These are phyloP conservation scores for Lentinula novae-zelandiae DNA, from an alignment of 1,284 basidiomycete genomes.

Conservation along the genomic window DNA sequence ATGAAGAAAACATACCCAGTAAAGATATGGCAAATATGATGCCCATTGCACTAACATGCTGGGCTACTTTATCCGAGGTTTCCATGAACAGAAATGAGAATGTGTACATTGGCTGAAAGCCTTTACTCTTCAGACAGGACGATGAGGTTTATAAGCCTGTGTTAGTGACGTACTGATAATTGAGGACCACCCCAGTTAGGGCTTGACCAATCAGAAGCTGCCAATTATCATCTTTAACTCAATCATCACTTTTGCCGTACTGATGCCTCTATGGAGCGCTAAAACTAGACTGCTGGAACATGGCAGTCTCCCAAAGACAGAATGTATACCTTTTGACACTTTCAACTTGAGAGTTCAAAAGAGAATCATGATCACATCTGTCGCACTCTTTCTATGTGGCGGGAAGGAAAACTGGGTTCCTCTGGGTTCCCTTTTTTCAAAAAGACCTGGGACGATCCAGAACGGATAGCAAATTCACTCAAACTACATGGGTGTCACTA, in stretches of 20 bases:
- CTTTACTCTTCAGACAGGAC: not conserved
- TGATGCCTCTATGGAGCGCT: too few species aligned
- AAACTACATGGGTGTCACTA: too few species aligned
- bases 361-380: too few species aligned
- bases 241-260: not conserved
- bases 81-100: not conserved
- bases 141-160: not conserved
- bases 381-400: too few species aligned
- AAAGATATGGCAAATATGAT: constrained; percentile 41
- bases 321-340: too few species aligned
- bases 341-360: too few species aligned
- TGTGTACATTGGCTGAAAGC: not conserved
- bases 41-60: constrained; percentile 29
- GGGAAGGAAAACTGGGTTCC: too few species aligned
- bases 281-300: too few species aligned
- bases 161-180: not conserved
- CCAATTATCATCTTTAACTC: not conserved
- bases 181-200: not conserved
- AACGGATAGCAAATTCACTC: too few species aligned
- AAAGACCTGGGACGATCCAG: too few species aligned
- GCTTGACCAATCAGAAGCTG: not conserved
- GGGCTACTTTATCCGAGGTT: not conserved
- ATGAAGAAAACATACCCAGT: constrained; percentile 26
- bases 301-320: too few species aligned
- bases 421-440: too few species aligned